Conservation (phyloP, 306 rosid genomes). For the Bauhinia variegata region DNA sequence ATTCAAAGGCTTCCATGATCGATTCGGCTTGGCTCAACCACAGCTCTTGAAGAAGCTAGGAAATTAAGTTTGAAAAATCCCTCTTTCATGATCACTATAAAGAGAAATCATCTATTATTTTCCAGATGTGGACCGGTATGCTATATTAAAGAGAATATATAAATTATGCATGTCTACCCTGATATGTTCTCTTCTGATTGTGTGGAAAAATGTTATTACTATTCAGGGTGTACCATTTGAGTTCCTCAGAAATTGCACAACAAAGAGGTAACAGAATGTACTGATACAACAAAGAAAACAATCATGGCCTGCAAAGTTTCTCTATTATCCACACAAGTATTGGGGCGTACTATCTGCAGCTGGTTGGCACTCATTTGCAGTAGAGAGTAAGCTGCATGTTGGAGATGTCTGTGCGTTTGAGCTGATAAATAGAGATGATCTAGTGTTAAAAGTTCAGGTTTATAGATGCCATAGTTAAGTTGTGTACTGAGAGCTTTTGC, state of each 20-base stretch:
- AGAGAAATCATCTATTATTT: neutral
- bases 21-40: no score
- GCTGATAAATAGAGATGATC: neutral
- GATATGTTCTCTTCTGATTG: neutral
- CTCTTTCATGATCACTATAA: neutral
- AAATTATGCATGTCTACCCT: neutral
- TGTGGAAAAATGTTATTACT: neutral
- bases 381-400: neutral
- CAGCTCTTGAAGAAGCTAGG: no score
- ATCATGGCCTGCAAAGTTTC: slow-evolving; percentile 30
- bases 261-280: neutral
- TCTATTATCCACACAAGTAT: fast-evolving
- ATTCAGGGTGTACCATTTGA: neutral
- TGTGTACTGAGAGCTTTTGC: no score
- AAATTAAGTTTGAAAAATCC: no score
- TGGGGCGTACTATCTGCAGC: neutral
- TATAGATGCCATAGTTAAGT: no score
- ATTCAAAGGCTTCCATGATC: no score
- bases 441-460: neutral
- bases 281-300: slow-evolving; percentile 13
- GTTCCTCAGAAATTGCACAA: neutral
- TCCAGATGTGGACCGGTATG: no score
- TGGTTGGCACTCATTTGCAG: slow-evolving; percentile 19
- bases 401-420: slow-evolving; percentile 40
- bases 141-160: no score